These are phyloP conservation scores for Aspergillus heteromorphus DNA, from an alignment of 495 filamentous ascomycete species.

Conservation along the genomic window DNA sequence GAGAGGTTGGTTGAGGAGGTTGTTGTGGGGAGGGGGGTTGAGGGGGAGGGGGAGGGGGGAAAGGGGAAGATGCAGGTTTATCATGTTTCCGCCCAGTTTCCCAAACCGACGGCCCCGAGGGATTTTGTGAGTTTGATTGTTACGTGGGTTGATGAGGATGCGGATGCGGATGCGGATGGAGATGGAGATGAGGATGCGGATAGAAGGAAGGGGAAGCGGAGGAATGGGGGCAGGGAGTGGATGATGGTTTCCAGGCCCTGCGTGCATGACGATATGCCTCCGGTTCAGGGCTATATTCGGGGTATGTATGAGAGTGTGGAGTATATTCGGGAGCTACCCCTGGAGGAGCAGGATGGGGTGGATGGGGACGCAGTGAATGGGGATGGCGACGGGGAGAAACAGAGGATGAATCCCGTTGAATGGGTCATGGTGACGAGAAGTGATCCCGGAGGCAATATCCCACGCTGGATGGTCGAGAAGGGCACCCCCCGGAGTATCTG, in stretches of 20 bases:
- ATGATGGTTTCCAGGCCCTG: slow-evolving; percentile 86
- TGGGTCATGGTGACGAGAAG: slow-evolving; percentile 98
- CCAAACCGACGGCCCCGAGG: slow-evolving; percentile 76
- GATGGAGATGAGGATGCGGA: background rate
- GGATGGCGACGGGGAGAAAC: slow-evolving; percentile 37
- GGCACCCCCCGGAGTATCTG: slow-evolving; percentile 83
- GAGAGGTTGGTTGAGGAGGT: slow-evolving; percentile 63
- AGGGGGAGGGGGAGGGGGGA: slow-evolving; percentile 47
- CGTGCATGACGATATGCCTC: slow-evolving; percentile 64
- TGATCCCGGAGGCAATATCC: slow-evolving; percentile 88
- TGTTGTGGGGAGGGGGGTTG: slow-evolving; percentile 54
- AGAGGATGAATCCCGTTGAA: slow-evolving; percentile 66
- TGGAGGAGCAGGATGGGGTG: slow-evolving; percentile 3
- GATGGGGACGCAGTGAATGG: slow-evolving; percentile 4
- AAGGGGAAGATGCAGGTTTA: slow-evolving; percentile 51
- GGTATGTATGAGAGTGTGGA: slow-evolving; percentile 91
- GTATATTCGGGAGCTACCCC: slow-evolving; percentile 79
- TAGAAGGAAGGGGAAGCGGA: slow-evolving; percentile 20
- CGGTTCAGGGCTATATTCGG: slow-evolving; percentile 64
- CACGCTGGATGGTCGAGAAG: slow-evolving; percentile 90
- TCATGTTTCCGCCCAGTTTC: slow-evolving; percentile 82
- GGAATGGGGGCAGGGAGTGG: slow-evolving; percentile 48
- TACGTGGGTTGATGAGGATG: slow-evolving; percentile 38
- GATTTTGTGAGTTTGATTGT: slow-evolving; percentile 81
- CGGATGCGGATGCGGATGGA: slow-evolving; percentile 18